A percentile compares a stretch with the other conserved stretches of the same genome.
phyloP scores from a whole-genome alignment of 352 stramenopile genomes.

The Phytopythium mirpurense region DNA sequence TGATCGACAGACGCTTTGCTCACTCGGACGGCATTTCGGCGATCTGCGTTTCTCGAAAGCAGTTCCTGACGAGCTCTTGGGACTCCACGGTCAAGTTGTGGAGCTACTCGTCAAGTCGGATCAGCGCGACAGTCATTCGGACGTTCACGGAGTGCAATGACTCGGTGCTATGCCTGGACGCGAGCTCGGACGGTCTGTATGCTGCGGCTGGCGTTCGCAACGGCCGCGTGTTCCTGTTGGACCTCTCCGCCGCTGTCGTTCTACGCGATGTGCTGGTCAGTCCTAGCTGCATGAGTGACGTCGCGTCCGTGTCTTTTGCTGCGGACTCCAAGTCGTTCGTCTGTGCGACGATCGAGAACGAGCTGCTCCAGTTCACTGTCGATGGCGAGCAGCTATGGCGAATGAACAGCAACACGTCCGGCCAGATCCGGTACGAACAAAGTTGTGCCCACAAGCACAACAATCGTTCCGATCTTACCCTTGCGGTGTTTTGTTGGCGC shows the following conservation, averaged over 20 bases:
- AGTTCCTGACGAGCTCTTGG: conserved; percentile 72
- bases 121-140: conserved; percentile 40
- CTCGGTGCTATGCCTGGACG: conserved; percentile 59
- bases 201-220: conserved; percentile 51
- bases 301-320: conserved; percentile 51
- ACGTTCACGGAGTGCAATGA: conserved; percentile 65
- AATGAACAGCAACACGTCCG: conserved; percentile 42
- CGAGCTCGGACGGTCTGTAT: conserved; percentile 44
- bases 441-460: neutral
- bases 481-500: no score
- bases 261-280: conserved; percentile 30
- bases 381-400: conserved; percentile 38
- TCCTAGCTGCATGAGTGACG: conserved; percentile 25
- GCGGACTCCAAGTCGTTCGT: conserved; percentile 46
- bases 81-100: conserved; percentile 75
- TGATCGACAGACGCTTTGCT: conserved; percentile 57
- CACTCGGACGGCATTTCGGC: conserved; percentile 70
- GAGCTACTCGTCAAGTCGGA: conserved; percentile 51
- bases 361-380: conserved; percentile 55
- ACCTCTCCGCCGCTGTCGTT: conserved; percentile 22
- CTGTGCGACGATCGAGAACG: conserved; percentile 67
- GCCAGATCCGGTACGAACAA: conserved; percentile 39
- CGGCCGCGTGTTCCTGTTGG: conserved; percentile 49
- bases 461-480: neutral
- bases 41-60: conserved; percentile 48